These are phyloP conservation scores for Neurospora pannonica DNA, from an alignment of 495 filamentous ascomycete species.

Conservation along the genomic window DNA sequence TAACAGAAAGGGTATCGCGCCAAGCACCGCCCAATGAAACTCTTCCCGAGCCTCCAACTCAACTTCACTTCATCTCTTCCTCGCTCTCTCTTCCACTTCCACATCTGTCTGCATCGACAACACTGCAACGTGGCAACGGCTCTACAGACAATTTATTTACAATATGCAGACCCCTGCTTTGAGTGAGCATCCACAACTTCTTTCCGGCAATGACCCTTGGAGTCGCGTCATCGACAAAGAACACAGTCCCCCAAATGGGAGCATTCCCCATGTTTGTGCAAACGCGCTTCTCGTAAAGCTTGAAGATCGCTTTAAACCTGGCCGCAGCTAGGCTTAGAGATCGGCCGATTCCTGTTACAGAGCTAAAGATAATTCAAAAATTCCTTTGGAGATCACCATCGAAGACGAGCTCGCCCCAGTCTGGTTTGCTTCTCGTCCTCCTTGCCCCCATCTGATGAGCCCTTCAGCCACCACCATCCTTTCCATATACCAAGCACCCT, in stretches of 20 bases:
- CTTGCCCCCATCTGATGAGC: neutral
- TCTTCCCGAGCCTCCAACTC: neutral
- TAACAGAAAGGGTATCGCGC: neutral
- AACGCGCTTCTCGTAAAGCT: neutral
- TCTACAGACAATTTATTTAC: neutral
- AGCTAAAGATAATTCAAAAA: neutral
- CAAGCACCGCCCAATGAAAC: neutral
- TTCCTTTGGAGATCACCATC: neutral
- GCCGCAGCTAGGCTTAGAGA: neutral
- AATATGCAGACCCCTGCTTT: neutral
- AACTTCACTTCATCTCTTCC: neutral
- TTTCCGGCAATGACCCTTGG: neutral
- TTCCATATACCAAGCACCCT: neutral
- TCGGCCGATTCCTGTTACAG: neutral
- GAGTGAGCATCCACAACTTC: neutral
- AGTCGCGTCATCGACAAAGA: neutral
- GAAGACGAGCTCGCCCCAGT: neutral
- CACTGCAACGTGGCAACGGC: neutral
- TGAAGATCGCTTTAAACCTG: neutral
- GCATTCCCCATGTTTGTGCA: neutral
- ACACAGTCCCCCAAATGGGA: neutral
- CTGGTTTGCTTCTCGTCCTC: neutral
- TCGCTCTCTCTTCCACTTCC: neutral
- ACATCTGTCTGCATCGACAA: neutral
- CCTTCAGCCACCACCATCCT: neutral